Conservation (phyloP, 2,329 filamentous ascomycete species). For the Pyrenophora graminea region DNA sequence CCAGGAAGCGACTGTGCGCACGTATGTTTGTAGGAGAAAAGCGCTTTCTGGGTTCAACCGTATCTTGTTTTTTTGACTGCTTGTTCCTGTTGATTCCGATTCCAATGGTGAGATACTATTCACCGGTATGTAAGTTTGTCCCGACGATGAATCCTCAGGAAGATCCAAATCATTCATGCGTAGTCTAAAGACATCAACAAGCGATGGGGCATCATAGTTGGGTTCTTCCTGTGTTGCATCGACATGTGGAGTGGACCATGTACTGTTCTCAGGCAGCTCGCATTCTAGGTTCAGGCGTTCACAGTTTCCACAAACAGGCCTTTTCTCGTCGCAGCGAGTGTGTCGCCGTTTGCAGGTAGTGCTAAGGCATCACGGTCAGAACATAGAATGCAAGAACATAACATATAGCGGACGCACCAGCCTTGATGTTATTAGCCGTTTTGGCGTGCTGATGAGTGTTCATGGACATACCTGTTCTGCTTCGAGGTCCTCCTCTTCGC, state of each 20-base stretch:
- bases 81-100: slow-evolving; percentile 6
- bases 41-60: slow-evolving; percentile 36
- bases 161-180: slow-evolving; percentile 30
- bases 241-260: slow-evolving; percentile 12
- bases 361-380: slow-evolving; percentile 18
- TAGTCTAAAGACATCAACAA: slow-evolving; percentile 32
- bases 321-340: slow-evolving; percentile 42
- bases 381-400: background rate
- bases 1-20: slow-evolving; percentile 41
- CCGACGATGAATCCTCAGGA: slow-evolving; percentile 15
- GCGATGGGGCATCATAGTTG: slow-evolving; percentile 5
- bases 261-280: slow-evolving; percentile 28
- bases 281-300: slow-evolving; percentile 36
- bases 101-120: slow-evolving; percentile 17
- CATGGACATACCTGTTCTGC: slow-evolving; percentile 27
- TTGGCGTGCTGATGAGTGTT: background rate
- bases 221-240: slow-evolving; percentile 4
- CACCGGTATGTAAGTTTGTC: slow-evolving; percentile 13
- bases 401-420: slow-evolving; percentile 3
- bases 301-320: slow-evolving; percentile 41
- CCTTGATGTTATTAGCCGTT: slow-evolving; percentile 6
- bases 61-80: slow-evolving; percentile 10
- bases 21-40: slow-evolving; percentile 39
- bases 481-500: slow-evolving; percentile 28
- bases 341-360: slow-evolving; percentile 43